Base-by-base conservation (phyloP, 2,329 filamentous ascomycete genomes). In the Pseudocercospora ulei region DNA sequence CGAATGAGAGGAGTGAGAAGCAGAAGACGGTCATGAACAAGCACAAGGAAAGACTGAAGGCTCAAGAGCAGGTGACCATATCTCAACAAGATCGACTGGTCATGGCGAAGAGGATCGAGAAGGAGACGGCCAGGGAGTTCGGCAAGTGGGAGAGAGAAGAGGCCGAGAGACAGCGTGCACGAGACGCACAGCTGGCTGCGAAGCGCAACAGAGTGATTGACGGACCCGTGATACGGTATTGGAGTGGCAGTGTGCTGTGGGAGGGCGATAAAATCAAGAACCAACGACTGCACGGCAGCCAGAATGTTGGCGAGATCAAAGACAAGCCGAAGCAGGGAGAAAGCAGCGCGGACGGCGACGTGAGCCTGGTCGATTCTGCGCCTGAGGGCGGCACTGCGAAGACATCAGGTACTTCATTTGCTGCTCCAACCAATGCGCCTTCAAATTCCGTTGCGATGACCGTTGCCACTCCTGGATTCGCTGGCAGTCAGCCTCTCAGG, bases 81-180 rank as follows among this genome's bases (percentile, higher is more conserved):
- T 93, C 86, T 4, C 88, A 95, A 62, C 84, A 76, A 28, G 80
- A 96, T 59, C 75, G 86, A 8, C 44, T 58, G 27, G 52, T 49
- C 20, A 53, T 49, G 42, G 55, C 54, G 18, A 49, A 45, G 27
- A 66, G 78, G 36, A 79, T 92, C 4, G 90, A 96, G 62, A 80
- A 81, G 61, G 71, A 79, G 53, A 98, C 61, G 75, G 80, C 51
- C n/a, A 50, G 92, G 84, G 69, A 96, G 81, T 61, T 65, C 94
- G 56, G 95, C 56, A 73, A 84, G 39, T 96, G 88, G 87, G 87
- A 96, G 61, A 81, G 85, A 60, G 83, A 85, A 4, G 90, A 98
- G 64, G 86, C 85, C 63, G 78, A 81, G 58, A 77, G 88, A 42
- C 82, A 87, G 50, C 84, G 88, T 53, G 82, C 93, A 56, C 74